Evolutionary conservation across 2,329 filamentous ascomycete species (phyloP), one percentile per base, ranked within the genome.

Genomic region (Niveomyces coronatus): DNA sequence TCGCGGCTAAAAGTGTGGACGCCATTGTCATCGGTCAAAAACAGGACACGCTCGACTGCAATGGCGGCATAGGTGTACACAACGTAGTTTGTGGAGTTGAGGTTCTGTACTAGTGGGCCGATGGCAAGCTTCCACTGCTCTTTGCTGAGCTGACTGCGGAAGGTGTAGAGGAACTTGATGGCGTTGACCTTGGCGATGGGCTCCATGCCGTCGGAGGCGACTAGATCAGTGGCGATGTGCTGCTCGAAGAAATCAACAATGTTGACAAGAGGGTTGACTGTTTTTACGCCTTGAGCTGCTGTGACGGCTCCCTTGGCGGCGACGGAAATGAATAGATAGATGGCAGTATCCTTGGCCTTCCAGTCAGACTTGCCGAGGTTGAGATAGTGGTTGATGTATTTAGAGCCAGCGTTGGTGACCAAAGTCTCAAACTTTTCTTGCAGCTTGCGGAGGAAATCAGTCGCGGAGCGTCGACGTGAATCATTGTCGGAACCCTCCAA

Each of bases 21-120:
- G 31, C 83, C 80, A 17, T 75, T 67, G 45, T 81, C 79, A 53
- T 91, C 80, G 5, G 80, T 79, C 51, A 98, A 74, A 61, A 82
- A 93, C 15, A 98, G 70, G 2, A 89, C 84, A 40, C 91, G 76
- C 64, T 98, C 91, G n/a, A 96, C 83, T 3, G 89, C 87, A 53
- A 98, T 94, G 9, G 91, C 85, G 10, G 91, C 87, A 54, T 98
- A 98, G 0, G 88, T 95, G 64, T 98, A 95, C 28, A 96, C 87
- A 41, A 96, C 91, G 52, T 95, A 96, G 59, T 95, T 91, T 16
- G 79, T 71, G 3, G 87, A 93, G 44, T 78, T 85, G 48, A 98
- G 69, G 55, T 95, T 93, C 54, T 91, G 85, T 37, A 96, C 87
- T 29, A 98, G 71, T 14, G 94, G 79, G 10, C 85, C 82, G 54